Evolutionary conservation across 2,329 filamentous ascomycete genomes (phyloP).

Genomic region (Hirsutella thompsonii): DNA sequence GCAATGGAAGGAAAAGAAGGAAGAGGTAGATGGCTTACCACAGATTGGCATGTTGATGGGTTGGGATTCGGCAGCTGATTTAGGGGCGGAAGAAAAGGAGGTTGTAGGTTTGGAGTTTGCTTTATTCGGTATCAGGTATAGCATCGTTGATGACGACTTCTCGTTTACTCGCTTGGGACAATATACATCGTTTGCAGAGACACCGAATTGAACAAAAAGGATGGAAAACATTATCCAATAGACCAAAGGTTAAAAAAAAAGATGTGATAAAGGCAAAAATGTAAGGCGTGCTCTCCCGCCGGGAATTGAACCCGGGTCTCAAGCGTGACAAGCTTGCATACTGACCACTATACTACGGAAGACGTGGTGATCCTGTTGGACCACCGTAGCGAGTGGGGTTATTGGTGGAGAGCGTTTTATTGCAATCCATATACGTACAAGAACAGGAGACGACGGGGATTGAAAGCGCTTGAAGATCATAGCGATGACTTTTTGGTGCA

Average conservation of each 20-base stretch:
- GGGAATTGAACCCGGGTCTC: constrained; percentile 3
- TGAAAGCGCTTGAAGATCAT: no score
- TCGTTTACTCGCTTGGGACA: no score
- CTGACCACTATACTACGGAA: constrained; percentile 2
- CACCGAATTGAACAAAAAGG: no score
- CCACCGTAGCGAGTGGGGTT: background rate
- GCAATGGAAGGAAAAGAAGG: background rate
- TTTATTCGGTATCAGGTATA: no score
- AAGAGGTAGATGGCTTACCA: background rate
- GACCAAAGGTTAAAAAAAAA: background rate
- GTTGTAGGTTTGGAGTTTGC: no score
- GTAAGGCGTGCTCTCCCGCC: constrained; percentile 2
- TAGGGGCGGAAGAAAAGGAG: no score
- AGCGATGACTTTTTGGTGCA: no score
- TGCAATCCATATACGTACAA: background rate
- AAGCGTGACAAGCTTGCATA: constrained; percentile 3
- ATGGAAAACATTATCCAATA: no score
- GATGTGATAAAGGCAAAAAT: background rate
- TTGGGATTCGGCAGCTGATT: no score
- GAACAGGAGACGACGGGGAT: background rate
- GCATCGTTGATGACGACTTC: no score
- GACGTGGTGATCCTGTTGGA: background rate
- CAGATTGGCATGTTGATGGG: no score
- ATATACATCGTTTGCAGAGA: no score
- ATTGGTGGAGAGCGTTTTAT: background rate